Percentiles rank a stretch among this genome's conserved stretches.
phyloP scores from a whole-genome alignment of 106 monocot species.

The Iris macrosiphon region DNA sequence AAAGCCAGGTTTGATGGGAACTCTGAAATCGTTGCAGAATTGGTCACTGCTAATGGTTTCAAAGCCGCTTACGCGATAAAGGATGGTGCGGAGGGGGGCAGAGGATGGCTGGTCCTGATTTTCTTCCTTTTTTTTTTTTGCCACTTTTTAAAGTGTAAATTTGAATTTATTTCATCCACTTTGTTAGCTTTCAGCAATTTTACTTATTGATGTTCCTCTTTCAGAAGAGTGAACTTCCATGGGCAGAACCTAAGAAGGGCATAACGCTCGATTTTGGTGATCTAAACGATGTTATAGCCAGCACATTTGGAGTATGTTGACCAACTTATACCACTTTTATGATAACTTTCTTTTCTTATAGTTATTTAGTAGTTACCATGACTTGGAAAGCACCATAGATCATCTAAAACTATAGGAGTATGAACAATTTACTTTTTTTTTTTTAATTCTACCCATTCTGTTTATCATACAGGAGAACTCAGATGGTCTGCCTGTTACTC shows the following conservation, averaged over 20 bases:
- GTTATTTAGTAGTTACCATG: no score
- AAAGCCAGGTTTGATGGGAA: slow-evolving; percentile 85
- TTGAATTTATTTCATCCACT: neutral
- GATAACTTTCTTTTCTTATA: no score
- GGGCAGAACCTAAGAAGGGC: slow-evolving; percentile 60
- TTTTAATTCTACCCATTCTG: no score
- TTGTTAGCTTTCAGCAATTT: neutral
- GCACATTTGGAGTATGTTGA: slow-evolving; percentile 56
- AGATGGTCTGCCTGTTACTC: slow-evolving; percentile 56
- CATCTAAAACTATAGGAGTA: no score
- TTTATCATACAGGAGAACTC: slow-evolving; percentile 57
- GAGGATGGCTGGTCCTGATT: slow-evolving; percentile 80
- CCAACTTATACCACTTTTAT: neutral
- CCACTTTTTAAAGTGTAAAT: neutral
- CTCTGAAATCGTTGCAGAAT: slow-evolving; percentile 86
- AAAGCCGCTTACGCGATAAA: slow-evolving; percentile 90
- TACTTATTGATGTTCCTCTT: slow-evolving; percentile 10
- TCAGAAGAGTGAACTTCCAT: slow-evolving; percentile 90
- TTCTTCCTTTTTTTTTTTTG: neutral
- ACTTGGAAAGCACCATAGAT: no score
- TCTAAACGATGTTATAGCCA: slow-evolving; percentile 42
- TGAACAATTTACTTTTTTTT: no score
- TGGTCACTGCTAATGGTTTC: slow-evolving; percentile 77
- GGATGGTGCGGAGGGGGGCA: slow-evolving; percentile 85
- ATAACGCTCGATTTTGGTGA: slow-evolving; percentile 51